Conservation (phyloP, 2,329 filamentous ascomycete genomes). For the Hansfordia pulvinata region DNA sequence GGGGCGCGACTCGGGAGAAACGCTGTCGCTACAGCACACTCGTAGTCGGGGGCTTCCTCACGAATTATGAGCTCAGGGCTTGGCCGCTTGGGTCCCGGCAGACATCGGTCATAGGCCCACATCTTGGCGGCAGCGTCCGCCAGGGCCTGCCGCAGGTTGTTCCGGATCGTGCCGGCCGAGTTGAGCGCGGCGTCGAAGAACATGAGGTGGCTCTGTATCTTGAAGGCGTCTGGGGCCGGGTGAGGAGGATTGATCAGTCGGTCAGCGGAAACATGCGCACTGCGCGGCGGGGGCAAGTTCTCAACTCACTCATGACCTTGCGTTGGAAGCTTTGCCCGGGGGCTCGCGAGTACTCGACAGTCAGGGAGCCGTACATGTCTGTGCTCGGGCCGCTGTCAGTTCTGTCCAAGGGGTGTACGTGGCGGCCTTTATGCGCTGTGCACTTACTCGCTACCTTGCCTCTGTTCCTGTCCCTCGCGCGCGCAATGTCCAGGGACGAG, state of each 20-base stretch:
- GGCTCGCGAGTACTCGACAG: slow-evolving; percentile 58
- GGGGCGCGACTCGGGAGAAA: neutral
- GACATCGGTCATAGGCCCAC: slow-evolving; percentile 45
- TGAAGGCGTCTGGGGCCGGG: slow-evolving; percentile 45
- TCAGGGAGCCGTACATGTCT: slow-evolving; percentile 58
- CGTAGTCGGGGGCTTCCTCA: slow-evolving; percentile 25
- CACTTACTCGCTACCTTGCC: too few relatives aligned
- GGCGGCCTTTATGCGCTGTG: slow-evolving; percentile 5
- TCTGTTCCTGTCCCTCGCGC: slow-evolving; percentile 41
- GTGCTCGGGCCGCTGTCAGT: slow-evolving; percentile 5
- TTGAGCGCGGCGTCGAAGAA: slow-evolving; percentile 75
- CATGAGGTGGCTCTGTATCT: slow-evolving; percentile 74
- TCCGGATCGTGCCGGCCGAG: slow-evolving; percentile 49
- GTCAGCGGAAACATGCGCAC: too few relatives aligned
- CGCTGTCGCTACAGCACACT: neutral
- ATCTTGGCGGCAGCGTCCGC: slow-evolving; percentile 65
- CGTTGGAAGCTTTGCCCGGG: slow-evolving; percentile 70
- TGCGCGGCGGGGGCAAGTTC: too few relatives aligned
- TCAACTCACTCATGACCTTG: slow-evolving; percentile 54
- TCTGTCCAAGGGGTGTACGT: slow-evolving; percentile 12
- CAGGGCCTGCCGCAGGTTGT: slow-evolving; percentile 67
- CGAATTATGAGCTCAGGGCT: slow-evolving; percentile 46
- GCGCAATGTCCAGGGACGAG: slow-evolving; percentile 58
- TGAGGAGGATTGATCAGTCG: slow-evolving; percentile 3
- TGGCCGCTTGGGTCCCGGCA: slow-evolving; percentile 44